Evolutionary conservation across 805 yeast genomes (phyloP), one percentile per base, ranked within the genome.

Genomic region (Saccharomycopsis javanensis): DNA sequence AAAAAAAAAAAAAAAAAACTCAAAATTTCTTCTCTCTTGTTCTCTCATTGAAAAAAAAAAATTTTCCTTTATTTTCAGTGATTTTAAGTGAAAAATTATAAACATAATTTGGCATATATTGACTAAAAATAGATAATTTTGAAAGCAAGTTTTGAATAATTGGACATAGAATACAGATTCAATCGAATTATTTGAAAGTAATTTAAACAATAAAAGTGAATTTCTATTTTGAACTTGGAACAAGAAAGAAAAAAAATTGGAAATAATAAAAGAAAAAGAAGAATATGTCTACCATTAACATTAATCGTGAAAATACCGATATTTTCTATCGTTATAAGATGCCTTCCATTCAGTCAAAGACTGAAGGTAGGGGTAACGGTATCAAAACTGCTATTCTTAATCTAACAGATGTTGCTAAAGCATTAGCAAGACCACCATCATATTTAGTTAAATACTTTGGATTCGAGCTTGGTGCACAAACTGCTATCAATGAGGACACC

Each of bases 331-430:
- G 99, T 78, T 94, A 94, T 75, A 94, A 94, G 78, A 94, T 94
- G 99, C 99, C 99, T 69, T 86, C 95, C 48, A 85, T 94, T 73
- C 95, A 88, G 75, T 88, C 97, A 65, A 94, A 94, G 79, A 88
- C 88, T 64, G 98, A 94, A 76, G 99, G 99, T 72, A 82, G 96
- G 71, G 99, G 99, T 77, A 94, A 94, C 76, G 99, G 99, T 83
- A 94, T 94, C 75, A 91, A 90, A 72, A 94, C 99, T 25, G 95
- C 92, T 56, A 85, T 94, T 57, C 81, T 89, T 64, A 94, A 94
- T 73, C 82, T 89, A 56, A 75, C 86, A 42, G 98, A 94, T 68
- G 97, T 94, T 61, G 96, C 97, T 45, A 82, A 96, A 67, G 96
- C 98, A 23, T 79, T 94, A 63, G 88, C 87, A 64, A 85, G 99